phyloP scores from a whole-genome alignment of 495 filamentous ascomycete genomes.

The Xylaria intraflava region DNA sequence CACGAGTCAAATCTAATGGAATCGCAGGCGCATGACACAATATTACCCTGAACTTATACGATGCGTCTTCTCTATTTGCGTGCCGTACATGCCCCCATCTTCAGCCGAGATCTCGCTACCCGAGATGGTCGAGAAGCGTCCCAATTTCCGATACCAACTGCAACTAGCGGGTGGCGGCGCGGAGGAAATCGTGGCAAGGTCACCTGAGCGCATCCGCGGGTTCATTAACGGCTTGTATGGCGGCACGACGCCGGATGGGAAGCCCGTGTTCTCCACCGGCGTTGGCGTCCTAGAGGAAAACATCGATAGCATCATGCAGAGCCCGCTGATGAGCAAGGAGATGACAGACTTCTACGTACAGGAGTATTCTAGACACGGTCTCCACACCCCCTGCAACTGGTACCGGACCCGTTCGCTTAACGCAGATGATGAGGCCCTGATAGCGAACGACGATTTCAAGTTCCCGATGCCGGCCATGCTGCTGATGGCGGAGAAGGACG shows the following conservation, averaged over 20 bases:
- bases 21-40: slow-evolving; percentile 49
- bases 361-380: slow-evolving; percentile 57
- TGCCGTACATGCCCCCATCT: slow-evolving; percentile 56
- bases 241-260: slow-evolving; percentile 48
- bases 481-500: slow-evolving; percentile 63
- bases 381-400: slow-evolving; percentile 80
- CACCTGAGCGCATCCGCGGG: slow-evolving; percentile 48
- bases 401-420: slow-evolving; percentile 69
- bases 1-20: background rate
- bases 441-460: slow-evolving; percentile 31
- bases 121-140: slow-evolving; percentile 50
- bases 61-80: slow-evolving; percentile 71
- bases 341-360: slow-evolving; percentile 71
- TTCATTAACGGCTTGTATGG: slow-evolving; percentile 68
- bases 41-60: slow-evolving; percentile 66
- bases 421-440: slow-evolving; percentile 61
- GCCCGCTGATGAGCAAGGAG: slow-evolving; percentile 53
- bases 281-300: slow-evolving; percentile 49
- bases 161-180: slow-evolving; percentile 63
- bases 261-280: slow-evolving; percentile 45
- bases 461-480: slow-evolving; percentile 68
- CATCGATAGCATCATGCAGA: slow-evolving; percentile 46
- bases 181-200: slow-evolving; percentile 52
- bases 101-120: slow-evolving; percentile 45
- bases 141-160: slow-evolving; percentile 79